Evolutionary conservation across 192 early-diverging fungal species (phyloP).

Genomic region (Coemansia asiatica): DNA sequence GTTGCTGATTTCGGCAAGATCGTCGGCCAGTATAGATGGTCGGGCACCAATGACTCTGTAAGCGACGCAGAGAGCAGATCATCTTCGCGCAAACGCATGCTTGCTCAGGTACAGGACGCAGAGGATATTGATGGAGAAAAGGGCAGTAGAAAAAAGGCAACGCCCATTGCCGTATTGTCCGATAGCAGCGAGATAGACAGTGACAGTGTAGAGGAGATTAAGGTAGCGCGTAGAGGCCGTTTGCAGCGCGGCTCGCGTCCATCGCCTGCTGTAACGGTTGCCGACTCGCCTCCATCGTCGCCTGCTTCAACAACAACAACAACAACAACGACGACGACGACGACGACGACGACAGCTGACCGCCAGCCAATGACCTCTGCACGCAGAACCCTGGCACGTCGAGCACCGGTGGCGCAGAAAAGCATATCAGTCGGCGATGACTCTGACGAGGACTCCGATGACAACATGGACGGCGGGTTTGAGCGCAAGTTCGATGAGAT

Average conservation of each 20-base stretch:
- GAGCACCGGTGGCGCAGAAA: background rate
- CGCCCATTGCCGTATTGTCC: slow-evolving; percentile 16
- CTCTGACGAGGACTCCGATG: slow-evolving; percentile 11
- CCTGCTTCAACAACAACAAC: too few relatives aligned
- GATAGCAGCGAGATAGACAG: slow-evolving; percentile 20
- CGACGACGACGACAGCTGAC: background rate
- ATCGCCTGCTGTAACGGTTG: background rate
- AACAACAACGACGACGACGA: too few relatives aligned
- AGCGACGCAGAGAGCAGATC: background rate
- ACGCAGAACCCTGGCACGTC: slow-evolving; percentile 15
- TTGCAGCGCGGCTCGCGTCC: slow-evolving; percentile 37
- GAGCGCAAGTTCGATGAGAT: slow-evolving; percentile 25
- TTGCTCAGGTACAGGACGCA: slow-evolving; percentile 16
- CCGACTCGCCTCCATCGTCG: slow-evolving; percentile 9
- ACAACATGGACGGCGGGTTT: background rate
- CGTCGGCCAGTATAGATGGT: slow-evolving; percentile 20
- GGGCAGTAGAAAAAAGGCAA: slow-evolving; percentile 14
- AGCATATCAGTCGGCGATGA: slow-evolving; percentile 10
- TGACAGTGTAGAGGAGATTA: slow-evolving; percentile 5
- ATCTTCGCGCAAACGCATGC: slow-evolving; percentile 22
- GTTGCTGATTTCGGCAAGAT: slow-evolving; percentile 19
- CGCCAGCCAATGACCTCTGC: background rate
- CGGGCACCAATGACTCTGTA: slow-evolving; percentile 4
- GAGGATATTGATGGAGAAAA: background rate
- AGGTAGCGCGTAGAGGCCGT: slow-evolving; percentile 16